Conservation (phyloP, 805 yeast genomes). For the Suhomyces xylopsoci region DNA sequence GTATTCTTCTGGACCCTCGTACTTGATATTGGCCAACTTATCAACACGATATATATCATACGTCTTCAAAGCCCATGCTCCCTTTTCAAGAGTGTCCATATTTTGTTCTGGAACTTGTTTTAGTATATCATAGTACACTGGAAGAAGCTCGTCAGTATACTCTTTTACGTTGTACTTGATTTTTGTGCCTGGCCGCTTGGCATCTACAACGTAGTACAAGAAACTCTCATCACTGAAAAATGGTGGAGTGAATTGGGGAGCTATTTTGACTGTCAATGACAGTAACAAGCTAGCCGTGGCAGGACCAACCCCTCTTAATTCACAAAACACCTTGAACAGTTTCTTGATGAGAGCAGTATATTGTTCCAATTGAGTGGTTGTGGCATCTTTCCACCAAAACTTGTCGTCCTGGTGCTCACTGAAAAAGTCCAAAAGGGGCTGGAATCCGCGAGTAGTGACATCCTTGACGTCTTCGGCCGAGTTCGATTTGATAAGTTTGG, state of each 20-base stretch:
- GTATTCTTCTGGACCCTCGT: constrained; percentile 11
- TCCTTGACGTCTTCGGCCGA: constrained; percentile 24
- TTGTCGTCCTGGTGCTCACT: background rate
- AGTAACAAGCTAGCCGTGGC: constrained; percentile 47
- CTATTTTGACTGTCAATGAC: constrained; percentile 27
- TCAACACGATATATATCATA: constrained; percentile 23
- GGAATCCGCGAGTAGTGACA: constrained; percentile 27
- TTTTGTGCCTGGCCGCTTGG: constrained; percentile 20
- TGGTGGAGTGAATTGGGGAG: constrained; percentile 32
- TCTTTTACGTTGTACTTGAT: constrained; percentile 44
- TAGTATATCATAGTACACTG: constrained; percentile 15
- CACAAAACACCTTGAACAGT: constrained; percentile 30
- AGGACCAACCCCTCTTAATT: constrained; percentile 48
- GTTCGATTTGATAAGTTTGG: constrained; percentile 40
- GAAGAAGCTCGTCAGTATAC: constrained; percentile 36
- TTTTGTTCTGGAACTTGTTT: constrained; percentile 1
- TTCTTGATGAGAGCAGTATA: constrained; percentile 20
- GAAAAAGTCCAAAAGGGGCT: constrained; percentile 8
- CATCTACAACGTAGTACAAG: constrained; percentile 29
- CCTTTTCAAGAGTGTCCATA: constrained; percentile 25
- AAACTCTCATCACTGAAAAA: constrained; percentile 51
- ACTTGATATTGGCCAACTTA: constrained; percentile 22
- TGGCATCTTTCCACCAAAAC: constrained; percentile 5
- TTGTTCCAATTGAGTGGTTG: background rate
- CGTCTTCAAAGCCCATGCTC: constrained; percentile 38